These are phyloP conservation scores for Sphaerostilbella broomeana DNA, from an alignment of 2,329 filamentous ascomycete species.

Conservation along the genomic window DNA sequence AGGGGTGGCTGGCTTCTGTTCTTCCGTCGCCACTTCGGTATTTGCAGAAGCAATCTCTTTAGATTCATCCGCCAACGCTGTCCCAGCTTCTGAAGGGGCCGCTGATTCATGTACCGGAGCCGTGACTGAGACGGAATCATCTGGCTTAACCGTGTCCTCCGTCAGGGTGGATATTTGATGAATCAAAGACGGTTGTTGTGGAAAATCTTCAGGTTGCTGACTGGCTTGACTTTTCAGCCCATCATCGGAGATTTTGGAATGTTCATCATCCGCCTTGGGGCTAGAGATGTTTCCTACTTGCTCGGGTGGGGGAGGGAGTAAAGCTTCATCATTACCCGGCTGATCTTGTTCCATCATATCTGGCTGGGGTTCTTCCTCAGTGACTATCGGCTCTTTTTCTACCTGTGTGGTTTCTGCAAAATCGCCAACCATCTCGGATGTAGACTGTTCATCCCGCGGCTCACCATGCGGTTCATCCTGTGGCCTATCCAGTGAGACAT, in stretches of 20 bases:
- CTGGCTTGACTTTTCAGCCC: constrained; percentile 24
- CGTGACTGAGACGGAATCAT: constrained; percentile 31
- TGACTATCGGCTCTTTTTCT: no score
- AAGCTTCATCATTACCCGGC: constrained; percentile 16
- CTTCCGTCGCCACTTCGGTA: constrained; percentile 12
- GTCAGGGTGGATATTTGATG: constrained; percentile 30
- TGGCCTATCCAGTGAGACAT: no score
- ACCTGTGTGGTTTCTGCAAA: no score
- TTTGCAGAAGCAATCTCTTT: constrained; percentile 10
- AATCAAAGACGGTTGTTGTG: constrained; percentile 20
- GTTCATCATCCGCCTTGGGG: constrained; percentile 24
- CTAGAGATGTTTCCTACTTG: constrained; percentile 35
- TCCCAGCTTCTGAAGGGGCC: constrained; percentile 23
- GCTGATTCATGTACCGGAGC: constrained; percentile 24
- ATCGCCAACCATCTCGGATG: no score
- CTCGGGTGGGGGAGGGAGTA: constrained; percentile 32
- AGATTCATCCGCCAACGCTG: constrained; percentile 18
- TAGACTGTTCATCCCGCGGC: no score
- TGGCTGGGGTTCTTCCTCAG: no score
- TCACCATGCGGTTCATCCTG: no score
- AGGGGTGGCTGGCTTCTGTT: constrained; percentile 12
- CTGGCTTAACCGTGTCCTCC: constrained; percentile 32
- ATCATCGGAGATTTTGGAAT: constrained; percentile 19
- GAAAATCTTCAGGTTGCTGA: constrained; percentile 15
- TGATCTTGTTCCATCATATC: constrained; percentile 24